Evolutionary conservation across 495 filamentous ascomycete species (phyloP).

Genomic region (Aspergillus biplanus): DNA sequence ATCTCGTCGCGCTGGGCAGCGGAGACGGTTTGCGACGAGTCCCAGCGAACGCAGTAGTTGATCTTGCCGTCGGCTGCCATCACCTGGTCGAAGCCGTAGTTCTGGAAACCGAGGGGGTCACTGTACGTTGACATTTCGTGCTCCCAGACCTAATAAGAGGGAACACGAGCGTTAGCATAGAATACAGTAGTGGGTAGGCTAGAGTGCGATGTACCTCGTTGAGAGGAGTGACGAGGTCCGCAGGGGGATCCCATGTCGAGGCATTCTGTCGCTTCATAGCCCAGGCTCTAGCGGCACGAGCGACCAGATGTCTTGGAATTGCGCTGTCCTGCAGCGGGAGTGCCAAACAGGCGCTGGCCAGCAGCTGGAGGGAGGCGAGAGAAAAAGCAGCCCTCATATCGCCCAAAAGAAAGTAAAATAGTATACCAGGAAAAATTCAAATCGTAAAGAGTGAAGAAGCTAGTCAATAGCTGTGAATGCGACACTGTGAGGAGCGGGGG

Average conservation of each 20-base stretch:
- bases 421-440: neutral
- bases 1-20: slow-evolving; percentile 18
- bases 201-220: slow-evolving; percentile 15
- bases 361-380: slow-evolving; percentile 24
- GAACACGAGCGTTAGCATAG: neutral
- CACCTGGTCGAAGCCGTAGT: slow-evolving; percentile 28
- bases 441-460: slow-evolving; percentile 5
- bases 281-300: neutral
- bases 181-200: neutral
- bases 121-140: slow-evolving; percentile 22
- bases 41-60: slow-evolving; percentile 29
- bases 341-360: slow-evolving; percentile 25
- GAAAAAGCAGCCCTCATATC: slow-evolving; percentile 23
- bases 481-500: neutral
- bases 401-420: slow-evolving; percentile 1
- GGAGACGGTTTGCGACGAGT: slow-evolving; percentile 15
- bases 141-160: slow-evolving; percentile 20
- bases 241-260: slow-evolving; percentile 21
- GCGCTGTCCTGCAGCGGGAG: slow-evolving; percentile 14
- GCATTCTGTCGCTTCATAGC: slow-evolving; percentile 9
- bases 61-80: slow-evolving; percentile 24
- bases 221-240: slow-evolving; percentile 20
- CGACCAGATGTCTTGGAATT: slow-evolving; percentile 5
- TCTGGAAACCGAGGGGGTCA: slow-evolving; percentile 25
- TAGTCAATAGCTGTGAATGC: slow-evolving; percentile 14